Evolutionary conservation across 306 rosid genomes (phyloP), one percentile per base, ranked within the genome.

Genomic region (Alnus rubra): DNA sequence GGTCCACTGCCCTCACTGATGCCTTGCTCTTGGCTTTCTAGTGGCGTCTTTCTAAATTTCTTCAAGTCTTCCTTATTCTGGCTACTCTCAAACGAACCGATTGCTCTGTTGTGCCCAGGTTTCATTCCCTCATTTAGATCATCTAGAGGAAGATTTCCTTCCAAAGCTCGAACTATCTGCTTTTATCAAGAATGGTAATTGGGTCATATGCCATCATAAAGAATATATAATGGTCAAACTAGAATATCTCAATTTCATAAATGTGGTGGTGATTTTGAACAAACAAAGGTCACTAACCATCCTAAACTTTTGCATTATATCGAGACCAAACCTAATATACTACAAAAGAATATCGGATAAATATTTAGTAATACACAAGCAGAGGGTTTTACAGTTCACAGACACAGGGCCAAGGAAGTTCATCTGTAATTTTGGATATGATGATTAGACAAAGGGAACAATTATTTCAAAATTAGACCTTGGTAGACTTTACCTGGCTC

Each of bases 31-130:
- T 74, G 86, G 15, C 56, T 31, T 52, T 80, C 83, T 16, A 85
- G 70, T 45, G 90, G 85, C 71, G 81, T 53, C 50, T 75, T 44
- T 81, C 80, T 82, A 76, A 84, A 85, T 51, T 73, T 85, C 86
- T 74, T 79, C 33, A 85, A 31, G 85, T 90, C 92, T 75, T 87
- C 79, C 71, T 79, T 83, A 86, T 88, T 85, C 79, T 87, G 87
- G 15, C 56, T 31, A 69, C 71, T 45, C 37, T 72, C 85, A 12
- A 23, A 73, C 23, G 78, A 85, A 31, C 80, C 64, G 33, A 51
- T 71, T 35, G 74, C 60, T 4, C 37, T 79, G 80, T 86, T 85
- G 1, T 79, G 80, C 42, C 82, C 88, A 0, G 88, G 88, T 55
- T 58, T 79, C 11, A 71, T 31, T 58, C 82, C 86, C 47, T 79